Conservation (phyloP, 257 asterid genomes). For the Solanum lycopersicoides region DNA sequence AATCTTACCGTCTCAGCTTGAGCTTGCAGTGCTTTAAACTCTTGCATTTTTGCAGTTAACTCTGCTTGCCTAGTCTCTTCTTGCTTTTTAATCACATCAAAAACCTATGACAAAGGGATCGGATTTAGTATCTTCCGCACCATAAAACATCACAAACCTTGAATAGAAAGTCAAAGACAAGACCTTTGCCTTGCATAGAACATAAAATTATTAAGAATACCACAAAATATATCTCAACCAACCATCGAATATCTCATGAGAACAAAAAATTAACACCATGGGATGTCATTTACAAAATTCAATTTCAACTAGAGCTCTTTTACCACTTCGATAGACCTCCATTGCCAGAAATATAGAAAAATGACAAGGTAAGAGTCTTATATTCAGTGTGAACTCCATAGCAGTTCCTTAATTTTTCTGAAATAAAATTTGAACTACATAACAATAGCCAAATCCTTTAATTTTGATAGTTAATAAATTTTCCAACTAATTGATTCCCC, state of each 20-base stretch:
- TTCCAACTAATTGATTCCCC: not conserved
- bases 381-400: not conserved
- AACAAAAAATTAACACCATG: not conserved
- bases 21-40: conserved; percentile 71
- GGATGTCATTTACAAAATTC: not conserved
- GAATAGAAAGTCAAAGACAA: not conserved
- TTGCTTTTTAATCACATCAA: conserved; percentile 54
- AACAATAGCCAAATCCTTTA: not conserved
- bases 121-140: not conserved
- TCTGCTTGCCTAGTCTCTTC: conserved; percentile 69
- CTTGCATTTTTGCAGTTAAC: conserved; percentile 37
- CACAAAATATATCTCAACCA: not conserved
- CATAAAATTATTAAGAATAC: not conserved
- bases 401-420: not conserved
- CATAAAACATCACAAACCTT: not conserved
- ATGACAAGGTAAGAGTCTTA: not conserved
- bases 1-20: conserved; percentile 72
- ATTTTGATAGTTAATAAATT: not conserved
- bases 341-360: not conserved
- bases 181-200: not conserved
- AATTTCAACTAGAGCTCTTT: not conserved
- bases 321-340: not conserved
- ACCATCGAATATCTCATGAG: not conserved
- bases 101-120: conserved; percentile 27
- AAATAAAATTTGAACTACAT: not conserved